Base-by-base conservation (phyloP, 495 filamentous ascomycete species). In the Aspergillus kassunensis region DNA sequence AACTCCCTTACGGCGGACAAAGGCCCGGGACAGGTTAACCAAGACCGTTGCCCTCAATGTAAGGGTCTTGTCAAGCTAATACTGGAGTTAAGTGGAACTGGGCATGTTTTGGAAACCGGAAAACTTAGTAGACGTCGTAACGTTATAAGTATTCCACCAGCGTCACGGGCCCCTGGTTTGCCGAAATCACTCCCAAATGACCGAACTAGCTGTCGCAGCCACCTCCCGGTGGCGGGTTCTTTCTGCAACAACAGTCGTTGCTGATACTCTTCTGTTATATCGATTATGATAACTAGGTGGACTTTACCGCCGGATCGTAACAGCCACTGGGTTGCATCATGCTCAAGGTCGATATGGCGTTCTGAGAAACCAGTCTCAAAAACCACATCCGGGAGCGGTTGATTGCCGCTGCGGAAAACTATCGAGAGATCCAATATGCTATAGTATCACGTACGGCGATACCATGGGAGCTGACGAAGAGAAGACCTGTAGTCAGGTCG, bases 281-380 rank as follows among this genome's bases (percentile, higher is more conserved):
- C 33, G 18, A 31, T 16, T n/a, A 48, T 18, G 19, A 36, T 16
- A n/a, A 48, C 44, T 48, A 48, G 44, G 30, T 21, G 30, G 44
- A 48, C 44, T 36, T 27, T 27, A 11, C 44, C 44, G 33, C 31
- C 44, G 33, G 44, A 48, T 19, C 44, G 44, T 29, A 48, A 29
- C 35, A 48, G 29, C 44, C 44, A 48, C 33, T 48, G 44, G 16
- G 25, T 10, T 10, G 44, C 44, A 19, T 48, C 44, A 48, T 31
- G 10, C 6, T 6, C 18, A 18, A 48, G 44, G 27, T 48, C 44
- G 6, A 18, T 13, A 21, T 48, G 35, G 19, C 29, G 34, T 35
- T 48, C 44, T 20, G 44, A 35, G 29, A 48, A 33, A n/a, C 44
- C 44, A 11, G 16, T 48, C 21, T 48, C 44, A 23, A 48, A 33